These are phyloP conservation scores for Rhododendron ovatum DNA, from an alignment of 148 eudicot genomes.

Conservation along the genomic window DNA sequence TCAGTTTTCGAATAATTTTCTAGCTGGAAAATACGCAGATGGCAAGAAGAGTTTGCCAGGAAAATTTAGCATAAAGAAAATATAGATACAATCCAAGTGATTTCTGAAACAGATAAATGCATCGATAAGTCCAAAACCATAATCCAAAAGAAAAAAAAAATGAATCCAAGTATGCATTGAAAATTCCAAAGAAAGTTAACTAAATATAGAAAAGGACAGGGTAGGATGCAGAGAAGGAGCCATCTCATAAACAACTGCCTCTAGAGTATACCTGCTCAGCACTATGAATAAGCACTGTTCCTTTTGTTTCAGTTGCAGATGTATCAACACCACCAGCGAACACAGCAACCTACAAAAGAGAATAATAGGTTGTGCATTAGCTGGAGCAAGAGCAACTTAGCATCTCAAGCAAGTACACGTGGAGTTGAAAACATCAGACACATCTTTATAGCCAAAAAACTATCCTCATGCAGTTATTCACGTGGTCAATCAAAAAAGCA, in stretches of 20 bases:
- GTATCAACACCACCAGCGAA: conserved; percentile 89
- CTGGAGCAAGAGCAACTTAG: neutral
- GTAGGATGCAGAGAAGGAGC: neutral
- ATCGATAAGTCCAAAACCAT: neutral
- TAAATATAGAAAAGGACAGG: neutral
- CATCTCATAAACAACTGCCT: neutral
- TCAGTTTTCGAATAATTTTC: conserved; percentile 93
- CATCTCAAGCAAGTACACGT: neutral
- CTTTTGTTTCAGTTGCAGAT: conserved; percentile 95
- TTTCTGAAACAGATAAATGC: neutral
- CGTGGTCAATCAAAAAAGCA: neutral
- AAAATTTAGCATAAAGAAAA: neutral
- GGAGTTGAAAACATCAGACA: neutral
- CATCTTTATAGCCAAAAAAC: neutral
- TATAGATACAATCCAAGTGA: neutral
- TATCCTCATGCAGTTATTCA: neutral
- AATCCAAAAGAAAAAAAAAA: neutral
- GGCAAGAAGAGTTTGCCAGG: conserved; percentile 6
- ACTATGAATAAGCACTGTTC: conserved; percentile 92
- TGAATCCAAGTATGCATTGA: neutral
- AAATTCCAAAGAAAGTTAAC: neutral
- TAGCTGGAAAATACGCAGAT: conserved; percentile 44
- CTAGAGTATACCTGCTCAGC: conserved; percentile 67
- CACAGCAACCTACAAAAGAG: conserved; percentile 68
- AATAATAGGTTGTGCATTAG: neutral